A percentile compares a stretch with the other conserved stretches of the same genome.
phyloP scores from a whole-genome alignment of 1,284 basidiomycete species.

The Pyrrhoderma lamaoense region DNA sequence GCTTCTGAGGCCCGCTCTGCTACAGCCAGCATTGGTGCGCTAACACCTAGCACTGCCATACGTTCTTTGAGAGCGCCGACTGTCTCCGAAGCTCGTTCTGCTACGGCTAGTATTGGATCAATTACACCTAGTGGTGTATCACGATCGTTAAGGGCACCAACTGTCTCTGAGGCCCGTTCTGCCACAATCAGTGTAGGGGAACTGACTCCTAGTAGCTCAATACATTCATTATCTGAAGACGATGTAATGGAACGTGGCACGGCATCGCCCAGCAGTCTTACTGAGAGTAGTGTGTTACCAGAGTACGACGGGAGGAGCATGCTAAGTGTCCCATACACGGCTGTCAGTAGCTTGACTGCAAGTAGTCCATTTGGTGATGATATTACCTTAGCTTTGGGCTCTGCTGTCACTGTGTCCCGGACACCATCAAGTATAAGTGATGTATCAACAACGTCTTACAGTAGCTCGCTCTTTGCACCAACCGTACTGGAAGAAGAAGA shows the following conservation, averaged over 20 bases:
- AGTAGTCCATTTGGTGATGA: constrained; percentile 13
- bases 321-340: constrained; percentile 1
- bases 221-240: no score
- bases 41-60: no score
- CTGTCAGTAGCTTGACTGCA: constrained; percentile 7
- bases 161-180: no score
- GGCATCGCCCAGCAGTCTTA: constrained; percentile 15
- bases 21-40: no score
- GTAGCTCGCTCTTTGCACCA: constrained; percentile 29
- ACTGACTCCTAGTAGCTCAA: no score
- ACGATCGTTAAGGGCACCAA: no score
- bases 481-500: constrained; percentile 29
- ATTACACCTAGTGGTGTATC: no score
- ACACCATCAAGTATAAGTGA: constrained; percentile 38
- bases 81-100: no score
- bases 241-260: background rate
- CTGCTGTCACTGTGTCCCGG: constrained; percentile 25
- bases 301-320: background rate
- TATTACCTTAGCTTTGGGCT: constrained; percentile 7
- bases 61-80: no score
- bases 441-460: constrained; percentile 33
- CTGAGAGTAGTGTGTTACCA: constrained; percentile 11
- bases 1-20: no score
- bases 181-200: no score
- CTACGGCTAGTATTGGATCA: no score